phyloP scores from a whole-genome alignment of 805 yeast species.

The Suhomyces sp. region DNA sequence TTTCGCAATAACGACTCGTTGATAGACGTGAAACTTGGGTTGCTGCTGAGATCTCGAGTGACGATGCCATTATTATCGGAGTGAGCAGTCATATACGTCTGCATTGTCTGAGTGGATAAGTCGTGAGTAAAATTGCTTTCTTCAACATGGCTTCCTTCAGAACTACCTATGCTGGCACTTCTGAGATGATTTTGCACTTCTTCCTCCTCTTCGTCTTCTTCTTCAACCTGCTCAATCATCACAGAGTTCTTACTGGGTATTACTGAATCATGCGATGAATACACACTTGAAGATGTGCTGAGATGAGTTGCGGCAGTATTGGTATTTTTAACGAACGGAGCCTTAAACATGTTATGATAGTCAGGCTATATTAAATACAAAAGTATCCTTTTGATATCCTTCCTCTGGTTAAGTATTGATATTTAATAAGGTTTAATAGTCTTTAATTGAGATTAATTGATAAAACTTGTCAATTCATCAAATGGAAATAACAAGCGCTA shows the following conservation, averaged over 20 bases:
- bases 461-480: not conserved
- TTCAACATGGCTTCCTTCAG: not conserved
- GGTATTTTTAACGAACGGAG: slow-evolving; percentile 1
- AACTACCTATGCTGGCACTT: not conserved
- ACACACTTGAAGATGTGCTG: slow-evolving; percentile 37
- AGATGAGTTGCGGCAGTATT: slow-evolving; percentile 16
- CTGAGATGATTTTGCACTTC: not conserved
- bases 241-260: slow-evolving; percentile 8
- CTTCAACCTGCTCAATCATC: slow-evolving; percentile 13
- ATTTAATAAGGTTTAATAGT: not conserved
- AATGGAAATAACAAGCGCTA: not conserved
- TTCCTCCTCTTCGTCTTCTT: slow-evolving; percentile 16
- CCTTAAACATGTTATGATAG: slow-evolving; percentile 5
- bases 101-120: slow-evolving; percentile 23
- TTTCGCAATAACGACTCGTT: slow-evolving; percentile 29
- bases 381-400: not conserved
- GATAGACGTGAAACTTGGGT: slow-evolving; percentile 34
- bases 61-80: not conserved
- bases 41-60: slow-evolving; percentile 3
- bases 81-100: slow-evolving; percentile 26
- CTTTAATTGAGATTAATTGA: not conserved
- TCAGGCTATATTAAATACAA: not conserved
- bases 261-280: slow-evolving; percentile 27
- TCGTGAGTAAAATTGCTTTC: slow-evolving; percentile 9
- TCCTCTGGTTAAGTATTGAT: not conserved